Conservation (phyloP, 2,329 filamentous ascomycete genomes). For the Fusarium brevicatenulatum region DNA sequence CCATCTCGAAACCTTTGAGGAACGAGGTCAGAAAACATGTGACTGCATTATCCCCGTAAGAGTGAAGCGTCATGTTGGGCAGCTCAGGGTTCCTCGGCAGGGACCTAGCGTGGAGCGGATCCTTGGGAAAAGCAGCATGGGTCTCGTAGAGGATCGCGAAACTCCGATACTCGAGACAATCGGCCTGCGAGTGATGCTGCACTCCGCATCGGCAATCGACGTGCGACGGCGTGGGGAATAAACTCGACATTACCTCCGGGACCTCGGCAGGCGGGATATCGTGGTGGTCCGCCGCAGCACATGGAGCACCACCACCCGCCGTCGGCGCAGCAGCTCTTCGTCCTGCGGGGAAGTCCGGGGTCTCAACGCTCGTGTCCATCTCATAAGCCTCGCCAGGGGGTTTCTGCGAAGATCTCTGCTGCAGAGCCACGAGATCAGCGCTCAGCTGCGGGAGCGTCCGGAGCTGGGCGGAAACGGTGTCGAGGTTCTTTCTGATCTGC, state of each 20-base stretch:
- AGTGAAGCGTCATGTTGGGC: slow-evolving; percentile 38
- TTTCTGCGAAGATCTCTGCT: slow-evolving; percentile 22
- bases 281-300: slow-evolving; percentile 3
- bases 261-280: slow-evolving; percentile 17
- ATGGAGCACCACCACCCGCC: neutral
- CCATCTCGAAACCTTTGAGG: slow-evolving; percentile 38
- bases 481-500: slow-evolving; percentile 36
- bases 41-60: slow-evolving; percentile 38
- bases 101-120: slow-evolving; percentile 28
- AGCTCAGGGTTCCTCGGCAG: slow-evolving; percentile 40
- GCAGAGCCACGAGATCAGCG: slow-evolving; percentile 22
- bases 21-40: slow-evolving; percentile 36
- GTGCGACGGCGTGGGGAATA: slow-evolving; percentile 23
- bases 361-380: neutral
- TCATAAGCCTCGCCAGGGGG: slow-evolving; percentile 19
- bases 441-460: slow-evolving; percentile 17
- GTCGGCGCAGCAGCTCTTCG: slow-evolving; percentile 1
- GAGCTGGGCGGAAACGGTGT: slow-evolving; percentile 32
- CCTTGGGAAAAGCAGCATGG: slow-evolving; percentile 37
- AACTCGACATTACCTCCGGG: slow-evolving; percentile 4
- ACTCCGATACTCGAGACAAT: slow-evolving; percentile 42
- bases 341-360: slow-evolving; percentile 15
- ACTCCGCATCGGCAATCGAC: slow-evolving; percentile 44
- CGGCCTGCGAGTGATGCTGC: slow-evolving; percentile 35
- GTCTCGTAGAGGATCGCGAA: slow-evolving; percentile 41